Conservation (phyloP, 305 asterid genomes). For the Rubia occidens region DNA sequence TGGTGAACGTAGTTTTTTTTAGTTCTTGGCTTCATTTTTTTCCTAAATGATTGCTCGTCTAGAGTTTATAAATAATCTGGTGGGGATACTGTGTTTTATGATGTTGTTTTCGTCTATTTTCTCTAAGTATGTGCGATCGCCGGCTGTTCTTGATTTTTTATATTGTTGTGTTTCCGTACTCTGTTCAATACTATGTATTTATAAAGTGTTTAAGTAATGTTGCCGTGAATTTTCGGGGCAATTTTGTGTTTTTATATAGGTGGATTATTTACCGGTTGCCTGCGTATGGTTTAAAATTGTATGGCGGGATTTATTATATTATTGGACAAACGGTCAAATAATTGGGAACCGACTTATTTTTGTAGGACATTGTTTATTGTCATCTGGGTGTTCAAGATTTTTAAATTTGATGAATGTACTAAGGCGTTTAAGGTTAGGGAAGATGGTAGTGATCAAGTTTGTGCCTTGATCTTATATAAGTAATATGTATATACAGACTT, state of each 20-base stretch:
- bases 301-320: not conserved
- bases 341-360: not conserved
- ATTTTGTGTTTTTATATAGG: not conserved
- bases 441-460: not conserved
- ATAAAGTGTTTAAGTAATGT: not conserved
- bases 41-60: not conserved
- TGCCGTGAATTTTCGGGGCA: not conserved
- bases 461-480: not conserved
- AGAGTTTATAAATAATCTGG: not conserved
- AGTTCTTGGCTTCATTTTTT: not conserved
- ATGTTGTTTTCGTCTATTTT: not conserved
- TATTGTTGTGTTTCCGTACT: not conserved
- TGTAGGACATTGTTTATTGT: not conserved
- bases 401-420: not conserved
- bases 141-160: not conserved
- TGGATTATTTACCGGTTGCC: not conserved
- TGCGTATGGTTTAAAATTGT: not conserved
- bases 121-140: not conserved
- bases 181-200: not conserved
- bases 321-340: not conserved
- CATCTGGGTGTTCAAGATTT: not conserved
- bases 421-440: not conserved
- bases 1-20: no score
- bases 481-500: not conserved
- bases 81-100: not conserved